Evolutionary conservation across 331 rosid genomes (phyloP).

Genomic region (Erythrophleum ivorense): DNA sequence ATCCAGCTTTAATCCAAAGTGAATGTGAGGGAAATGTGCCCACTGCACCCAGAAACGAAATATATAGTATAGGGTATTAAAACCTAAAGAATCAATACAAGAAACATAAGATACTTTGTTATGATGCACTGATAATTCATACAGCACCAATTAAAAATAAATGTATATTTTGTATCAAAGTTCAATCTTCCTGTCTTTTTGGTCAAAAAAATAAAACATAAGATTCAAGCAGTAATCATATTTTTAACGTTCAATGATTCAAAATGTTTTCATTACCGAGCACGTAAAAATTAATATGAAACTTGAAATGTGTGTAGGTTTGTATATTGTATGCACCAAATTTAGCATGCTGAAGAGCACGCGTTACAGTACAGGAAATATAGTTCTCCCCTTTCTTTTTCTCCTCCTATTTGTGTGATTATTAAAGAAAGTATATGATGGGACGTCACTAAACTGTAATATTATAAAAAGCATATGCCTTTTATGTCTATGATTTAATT

Average conservation of each 20-base stretch:
- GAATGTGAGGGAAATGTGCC: constrained; percentile 99
- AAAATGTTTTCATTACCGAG: too few relatives aligned
- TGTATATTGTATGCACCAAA: not conserved
- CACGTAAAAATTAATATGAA: not conserved
- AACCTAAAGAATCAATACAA: not conserved
- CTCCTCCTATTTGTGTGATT: not conserved
- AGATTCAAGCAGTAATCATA: not conserved
- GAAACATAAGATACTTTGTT: not conserved
- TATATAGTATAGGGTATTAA: not conserved
- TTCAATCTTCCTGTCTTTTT: too few relatives aligned
- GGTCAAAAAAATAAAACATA: too few relatives aligned
- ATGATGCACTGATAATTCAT: not conserved
- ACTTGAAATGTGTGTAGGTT: not conserved
- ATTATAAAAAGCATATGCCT: not conserved
- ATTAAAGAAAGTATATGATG: not conserved
- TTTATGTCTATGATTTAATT: not conserved
- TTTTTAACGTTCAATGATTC: not conserved
- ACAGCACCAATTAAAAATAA: not conserved
- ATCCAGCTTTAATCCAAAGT: constrained; percentile 86
- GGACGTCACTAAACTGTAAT: not conserved
- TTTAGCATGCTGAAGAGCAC: not conserved
- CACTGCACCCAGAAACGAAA: constrained; percentile 61
- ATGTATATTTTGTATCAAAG: not conserved
- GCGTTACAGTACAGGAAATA: not conserved
- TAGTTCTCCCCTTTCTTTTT: not conserved